Conservation (phyloP, 441 rosid species). For the Erodium chrysanthum region DNA sequence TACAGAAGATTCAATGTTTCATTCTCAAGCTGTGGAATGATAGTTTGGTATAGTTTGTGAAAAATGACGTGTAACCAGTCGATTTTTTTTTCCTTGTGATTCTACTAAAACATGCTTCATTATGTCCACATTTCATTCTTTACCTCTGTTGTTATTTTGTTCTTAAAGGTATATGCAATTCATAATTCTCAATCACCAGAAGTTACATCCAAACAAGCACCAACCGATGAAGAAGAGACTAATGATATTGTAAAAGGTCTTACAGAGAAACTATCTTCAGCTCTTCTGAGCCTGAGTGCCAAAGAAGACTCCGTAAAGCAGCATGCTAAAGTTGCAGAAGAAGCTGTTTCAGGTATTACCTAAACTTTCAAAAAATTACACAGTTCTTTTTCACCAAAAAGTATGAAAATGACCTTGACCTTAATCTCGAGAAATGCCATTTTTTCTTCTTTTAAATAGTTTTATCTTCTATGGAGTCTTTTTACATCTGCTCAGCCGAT, state of each 20-base stretch:
- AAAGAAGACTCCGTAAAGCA: slow-evolving; percentile 76
- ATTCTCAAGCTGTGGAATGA: no score
- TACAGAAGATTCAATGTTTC: not conserved
- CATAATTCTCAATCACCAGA: slow-evolving; percentile 52
- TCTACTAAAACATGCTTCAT: not conserved
- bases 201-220: slow-evolving; percentile 34
- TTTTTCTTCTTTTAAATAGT: no score
- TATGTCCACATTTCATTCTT: not conserved
- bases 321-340: slow-evolving; percentile 90
- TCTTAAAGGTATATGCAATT: slow-evolving; percentile 27
- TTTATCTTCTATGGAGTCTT: no score
- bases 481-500: no score
- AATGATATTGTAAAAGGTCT: slow-evolving; percentile 43
- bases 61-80: not conserved
- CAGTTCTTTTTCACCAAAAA: no score
- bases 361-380: no score
- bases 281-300: slow-evolving; percentile 52
- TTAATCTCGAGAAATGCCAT: no score
- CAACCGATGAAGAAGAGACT: slow-evolving; percentile 49
- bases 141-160: slow-evolving; percentile 13
- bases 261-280: slow-evolving; percentile 60
- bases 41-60: not conserved
- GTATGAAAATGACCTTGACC: no score
- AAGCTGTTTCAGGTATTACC: slow-evolving; percentile 68
- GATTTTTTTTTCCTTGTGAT: not conserved